A percentile compares a stretch with the other conserved stretches of the same genome.
Evolutionary conservation across 2,329 filamentous ascomycete genomes (phyloP).

Genomic region (Elsinoe necatrix): DNA sequence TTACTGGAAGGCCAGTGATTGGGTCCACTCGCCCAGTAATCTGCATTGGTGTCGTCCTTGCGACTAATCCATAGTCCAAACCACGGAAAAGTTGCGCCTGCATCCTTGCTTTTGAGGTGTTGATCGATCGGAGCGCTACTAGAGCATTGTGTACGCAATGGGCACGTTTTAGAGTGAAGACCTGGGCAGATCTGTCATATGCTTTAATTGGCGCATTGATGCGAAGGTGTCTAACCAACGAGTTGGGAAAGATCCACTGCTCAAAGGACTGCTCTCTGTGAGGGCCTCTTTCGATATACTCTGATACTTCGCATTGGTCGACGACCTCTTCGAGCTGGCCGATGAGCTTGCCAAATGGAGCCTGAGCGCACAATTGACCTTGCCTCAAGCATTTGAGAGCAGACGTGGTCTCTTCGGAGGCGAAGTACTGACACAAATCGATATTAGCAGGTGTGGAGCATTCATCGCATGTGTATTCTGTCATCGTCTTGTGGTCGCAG

Average conservation of each 20-base stretch:
- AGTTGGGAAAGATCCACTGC: not conserved
- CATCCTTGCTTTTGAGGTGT: not conserved
- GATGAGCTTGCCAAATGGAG: not conserved
- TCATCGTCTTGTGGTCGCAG: not conserved
- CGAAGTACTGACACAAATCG: not conserved
- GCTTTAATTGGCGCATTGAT: not conserved
- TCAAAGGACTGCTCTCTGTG: not conserved
- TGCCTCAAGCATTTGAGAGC: no score
- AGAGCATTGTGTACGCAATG: not conserved
- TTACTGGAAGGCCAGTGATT: not conserved
- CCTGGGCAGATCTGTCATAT: not conserved
- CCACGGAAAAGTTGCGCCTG: not conserved
- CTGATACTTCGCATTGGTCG: not conserved
- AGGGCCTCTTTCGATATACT: not conserved
- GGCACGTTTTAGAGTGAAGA: not conserved
- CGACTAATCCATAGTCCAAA: not conserved
- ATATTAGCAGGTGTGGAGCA: not conserved
- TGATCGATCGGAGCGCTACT: not conserved
- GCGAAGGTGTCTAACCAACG: not conserved
- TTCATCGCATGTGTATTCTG: not conserved
- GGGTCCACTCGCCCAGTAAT: not conserved
- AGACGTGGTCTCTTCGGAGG: not conserved
- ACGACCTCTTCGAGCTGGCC: not conserved
- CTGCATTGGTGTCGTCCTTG: not conserved
- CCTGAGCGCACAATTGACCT: not conserved